These are phyloP conservation scores for Truncatella angustata DNA, from an alignment of 2,329 filamentous ascomycete genomes.

Conservation along the genomic window DNA sequence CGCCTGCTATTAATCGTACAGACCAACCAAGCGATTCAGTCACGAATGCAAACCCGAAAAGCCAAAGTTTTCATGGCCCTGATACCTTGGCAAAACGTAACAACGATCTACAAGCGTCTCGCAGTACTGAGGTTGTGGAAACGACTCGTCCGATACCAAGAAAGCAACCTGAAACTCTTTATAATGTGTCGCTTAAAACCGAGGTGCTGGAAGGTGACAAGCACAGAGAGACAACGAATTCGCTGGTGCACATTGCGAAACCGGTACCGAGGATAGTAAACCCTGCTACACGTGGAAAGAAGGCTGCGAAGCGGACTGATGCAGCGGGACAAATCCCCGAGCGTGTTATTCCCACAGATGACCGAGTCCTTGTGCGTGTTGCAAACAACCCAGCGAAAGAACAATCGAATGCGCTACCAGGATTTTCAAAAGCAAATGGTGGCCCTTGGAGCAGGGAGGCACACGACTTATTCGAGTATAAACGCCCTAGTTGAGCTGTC, in stretches of 20 bases:
- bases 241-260: conserved; percentile 7
- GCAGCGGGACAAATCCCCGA: conserved; percentile 48
- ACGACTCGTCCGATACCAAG: too few relatives aligned
- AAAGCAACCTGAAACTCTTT: too few relatives aligned
- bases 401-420: conserved; percentile 30
- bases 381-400: conserved; percentile 12
- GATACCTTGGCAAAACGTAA: too few relatives aligned
- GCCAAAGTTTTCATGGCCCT: too few relatives aligned
- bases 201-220: not conserved
- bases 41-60: too few relatives aligned
- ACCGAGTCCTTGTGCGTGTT: not conserved
- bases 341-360: not conserved
- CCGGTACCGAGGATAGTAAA: conserved; percentile 33
- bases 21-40: too few relatives aligned
- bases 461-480: conserved; percentile 62
- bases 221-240: not conserved
- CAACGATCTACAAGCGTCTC: too few relatives aligned
- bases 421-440: conserved; percentile 49
- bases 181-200: not conserved
- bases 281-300: conserved; percentile 51
- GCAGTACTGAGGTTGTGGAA: too few relatives aligned
- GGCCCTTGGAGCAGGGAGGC: conserved; percentile 71
- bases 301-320: conserved; percentile 50
- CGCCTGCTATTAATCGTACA: too few relatives aligned
- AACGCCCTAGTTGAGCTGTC: conserved; percentile 17